Conservation (phyloP, 2,329 filamentous ascomycete genomes). For the Tolypocladium ophioglossoides region DNA sequence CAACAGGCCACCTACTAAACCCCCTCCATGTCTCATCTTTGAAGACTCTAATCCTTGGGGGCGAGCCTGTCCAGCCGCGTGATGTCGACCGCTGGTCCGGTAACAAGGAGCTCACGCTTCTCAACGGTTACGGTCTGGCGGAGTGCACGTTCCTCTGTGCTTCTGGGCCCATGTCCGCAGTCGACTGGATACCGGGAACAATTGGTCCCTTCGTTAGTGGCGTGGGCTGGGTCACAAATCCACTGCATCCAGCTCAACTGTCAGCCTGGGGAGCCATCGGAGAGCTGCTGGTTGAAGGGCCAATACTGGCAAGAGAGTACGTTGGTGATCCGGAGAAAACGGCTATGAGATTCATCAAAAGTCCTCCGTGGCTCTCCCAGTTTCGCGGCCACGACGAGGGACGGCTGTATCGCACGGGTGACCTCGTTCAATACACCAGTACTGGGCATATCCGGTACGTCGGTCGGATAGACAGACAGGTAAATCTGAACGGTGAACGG, state of each 20-base stretch:
- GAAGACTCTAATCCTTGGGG: neutral
- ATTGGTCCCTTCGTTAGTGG: conserved; percentile 1
- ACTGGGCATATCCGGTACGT: neutral
- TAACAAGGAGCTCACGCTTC: neutral
- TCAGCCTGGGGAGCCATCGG: conserved; percentile 11
- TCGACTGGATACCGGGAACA: neutral
- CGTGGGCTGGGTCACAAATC: neutral
- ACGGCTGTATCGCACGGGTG: conserved; percentile 34
- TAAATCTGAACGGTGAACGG: conserved; percentile 3
- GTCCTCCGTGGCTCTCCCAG: conserved; percentile 26
- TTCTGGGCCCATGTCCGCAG: neutral
- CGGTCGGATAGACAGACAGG: conserved; percentile 1
- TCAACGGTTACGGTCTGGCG: neutral
- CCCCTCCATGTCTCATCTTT: neutral
- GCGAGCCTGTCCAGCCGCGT: neutral
- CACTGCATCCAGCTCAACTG: neutral
- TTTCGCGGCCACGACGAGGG: conserved; percentile 11
- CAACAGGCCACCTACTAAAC: neutral
- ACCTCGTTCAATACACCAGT: conserved; percentile 28
- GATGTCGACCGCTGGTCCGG: neutral
- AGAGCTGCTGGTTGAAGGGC: conserved; percentile 16
- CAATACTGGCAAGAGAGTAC: conserved; percentile 11
- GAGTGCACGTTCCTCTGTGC: neutral
- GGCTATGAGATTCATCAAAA: conserved; percentile 21
- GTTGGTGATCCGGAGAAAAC: conserved; percentile 10